Evolutionary conservation across 805 yeast genomes (phyloP), one percentile per base, ranked within the genome.

Genomic region (Sugiyamaella smithiae): DNA sequence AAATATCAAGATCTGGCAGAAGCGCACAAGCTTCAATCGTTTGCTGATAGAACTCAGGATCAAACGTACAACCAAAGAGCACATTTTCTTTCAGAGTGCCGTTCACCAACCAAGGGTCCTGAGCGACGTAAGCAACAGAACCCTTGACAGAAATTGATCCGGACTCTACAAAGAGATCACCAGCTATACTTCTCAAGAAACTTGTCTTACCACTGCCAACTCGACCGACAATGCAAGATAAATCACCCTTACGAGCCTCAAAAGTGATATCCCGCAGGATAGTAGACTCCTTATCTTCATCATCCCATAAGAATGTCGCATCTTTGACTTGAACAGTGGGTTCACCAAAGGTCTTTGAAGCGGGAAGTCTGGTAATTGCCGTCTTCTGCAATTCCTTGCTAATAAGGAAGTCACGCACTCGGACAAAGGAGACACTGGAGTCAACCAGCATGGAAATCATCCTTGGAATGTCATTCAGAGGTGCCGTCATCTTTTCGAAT

Each of bases 21-120:
- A 93, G 76, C 11, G 95, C 97, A 74, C 99, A 93, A 0, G 97
- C 96, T 45, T 81, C 80, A 19, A 93, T 69, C 0, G 96, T 91
- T 56, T 76, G 76, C 28, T 83, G 77, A 67, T 93, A 93, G 60
- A 90, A 90, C 2, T 75, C 84, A 9, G 84, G 77, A 60, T 93
- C 97, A 63, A 72, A 87, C 58, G 76, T 82, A 62, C 84, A 88
- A 17, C 99, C 99, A 68, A 93, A 93, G 46, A 89, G 46, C 61
- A 93, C 87, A 63, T 93, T 93, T 25, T 93, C 97, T 58, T 80
- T 84, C 5, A 90, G 84, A 1, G 93, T 74, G 37, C 91, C 95
- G 64, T 90, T 90, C 82, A 88, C 83, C 49, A 90, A 85, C 97
- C 97, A 90, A 1, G 97, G 88, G 37, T 85, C 45, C 68, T 90